Conservation (phyloP, 164 flowering plant species). For the Sextonia rubra region DNA sequence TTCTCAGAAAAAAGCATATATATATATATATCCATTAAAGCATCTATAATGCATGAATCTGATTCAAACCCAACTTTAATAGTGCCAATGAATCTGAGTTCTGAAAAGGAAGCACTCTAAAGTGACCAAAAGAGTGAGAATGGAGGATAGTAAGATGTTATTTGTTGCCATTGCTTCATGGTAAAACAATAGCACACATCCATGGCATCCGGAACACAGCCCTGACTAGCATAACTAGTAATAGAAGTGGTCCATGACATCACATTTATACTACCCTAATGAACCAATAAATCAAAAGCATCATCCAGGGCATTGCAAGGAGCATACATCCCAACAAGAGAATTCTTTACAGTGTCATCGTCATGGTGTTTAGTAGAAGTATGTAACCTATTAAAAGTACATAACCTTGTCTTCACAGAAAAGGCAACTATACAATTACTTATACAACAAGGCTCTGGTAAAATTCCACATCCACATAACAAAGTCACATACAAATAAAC, state of each 20-base stretch:
- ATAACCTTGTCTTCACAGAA: too few relatives aligned
- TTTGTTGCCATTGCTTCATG: neutral
- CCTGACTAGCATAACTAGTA: slow-evolving; percentile 9
- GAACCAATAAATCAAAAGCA: slow-evolving; percentile 10
- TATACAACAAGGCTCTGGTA: too few relatives aligned
- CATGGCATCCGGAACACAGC: slow-evolving; percentile 12
- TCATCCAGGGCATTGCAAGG: slow-evolving; percentile 3
- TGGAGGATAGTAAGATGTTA: slow-evolving; percentile 1
- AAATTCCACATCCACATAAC: too few relatives aligned
- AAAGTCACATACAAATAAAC: too few relatives aligned
- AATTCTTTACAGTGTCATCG: too few relatives aligned
- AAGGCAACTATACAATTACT: too few relatives aligned
- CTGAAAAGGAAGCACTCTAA: slow-evolving; percentile 11
- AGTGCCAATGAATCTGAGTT: slow-evolving; percentile 12
- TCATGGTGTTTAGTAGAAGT: too few relatives aligned
- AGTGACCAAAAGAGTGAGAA: too few relatives aligned
- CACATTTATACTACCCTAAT: slow-evolving; percentile 5
- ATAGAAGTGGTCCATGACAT: slow-evolving; percentile 18
- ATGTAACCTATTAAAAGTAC: too few relatives aligned
- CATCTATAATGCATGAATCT: slow-evolving; percentile 9
- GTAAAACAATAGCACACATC: slow-evolving; percentile 8
- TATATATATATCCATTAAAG: slow-evolving; percentile 18
- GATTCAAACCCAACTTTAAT: slow-evolving; percentile 7
- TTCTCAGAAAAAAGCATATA: too few relatives aligned
- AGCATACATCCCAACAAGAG: too few relatives aligned